Evolutionary conservation across 176 grass and related monocot species (phyloP).

Genomic region (Oryza officinalis): DNA sequence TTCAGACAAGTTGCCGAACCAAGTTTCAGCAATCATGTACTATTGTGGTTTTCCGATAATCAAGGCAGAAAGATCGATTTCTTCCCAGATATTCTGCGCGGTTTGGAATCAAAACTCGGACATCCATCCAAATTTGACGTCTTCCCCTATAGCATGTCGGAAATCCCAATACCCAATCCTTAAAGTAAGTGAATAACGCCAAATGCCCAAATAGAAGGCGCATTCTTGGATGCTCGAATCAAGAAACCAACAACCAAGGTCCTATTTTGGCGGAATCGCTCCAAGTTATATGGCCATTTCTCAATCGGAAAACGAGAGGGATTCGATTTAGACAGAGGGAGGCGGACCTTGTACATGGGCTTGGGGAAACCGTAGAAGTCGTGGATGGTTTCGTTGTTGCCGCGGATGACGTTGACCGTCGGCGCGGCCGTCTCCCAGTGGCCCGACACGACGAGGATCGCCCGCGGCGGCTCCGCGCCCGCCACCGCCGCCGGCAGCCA

Average conservation of each 20-base stretch:
- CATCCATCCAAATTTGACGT: neutral
- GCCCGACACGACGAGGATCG: slow-evolving; percentile 74
- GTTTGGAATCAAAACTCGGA: neutral
- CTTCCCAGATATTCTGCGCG: too few relatives aligned
- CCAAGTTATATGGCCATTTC: neutral
- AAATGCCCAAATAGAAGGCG: neutral
- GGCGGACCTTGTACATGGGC: slow-evolving; percentile 75
- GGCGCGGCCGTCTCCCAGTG: slow-evolving; percentile 76
- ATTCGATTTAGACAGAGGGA: neutral
- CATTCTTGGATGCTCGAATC: neutral
- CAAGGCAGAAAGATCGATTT: neutral
- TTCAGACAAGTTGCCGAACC: neutral
- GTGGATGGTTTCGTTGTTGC: slow-evolving; percentile 61
- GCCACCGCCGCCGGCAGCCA: slow-evolving; percentile 57
- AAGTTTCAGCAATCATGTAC: neutral
- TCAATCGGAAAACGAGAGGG: neutral
- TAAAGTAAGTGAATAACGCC: neutral
- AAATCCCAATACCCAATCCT: neutral
- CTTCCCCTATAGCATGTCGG: neutral
- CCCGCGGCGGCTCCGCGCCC: slow-evolving; percentile 41
- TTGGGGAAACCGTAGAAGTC: slow-evolving; percentile 77
- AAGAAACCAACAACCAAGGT: neutral
- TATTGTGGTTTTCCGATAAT: neutral
- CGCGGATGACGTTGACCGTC: slow-evolving; percentile 53
- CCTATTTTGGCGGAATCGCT: neutral